Conservation (phyloP, 2,329 filamentous ascomycete species). For the Aphanoascus verrucosus region DNA sequence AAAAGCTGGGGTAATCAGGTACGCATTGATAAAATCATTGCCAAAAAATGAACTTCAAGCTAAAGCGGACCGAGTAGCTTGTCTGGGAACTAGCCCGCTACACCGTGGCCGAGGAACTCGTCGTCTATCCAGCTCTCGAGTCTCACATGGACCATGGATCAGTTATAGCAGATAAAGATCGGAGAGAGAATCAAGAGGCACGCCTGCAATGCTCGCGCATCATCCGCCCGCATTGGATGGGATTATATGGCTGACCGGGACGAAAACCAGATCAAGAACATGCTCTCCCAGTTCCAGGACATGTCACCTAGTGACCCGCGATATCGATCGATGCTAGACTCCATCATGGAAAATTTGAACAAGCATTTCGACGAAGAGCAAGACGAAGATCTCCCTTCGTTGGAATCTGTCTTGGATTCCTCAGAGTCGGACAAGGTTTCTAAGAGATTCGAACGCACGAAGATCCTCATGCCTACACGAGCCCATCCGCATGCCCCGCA, state of each 20-base stretch:
- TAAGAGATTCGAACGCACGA: slow-evolving; percentile 41
- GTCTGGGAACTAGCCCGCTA: slow-evolving; percentile 45
- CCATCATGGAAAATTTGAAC: slow-evolving; percentile 34
- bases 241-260: neutral
- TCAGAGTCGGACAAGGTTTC: slow-evolving; percentile 29
- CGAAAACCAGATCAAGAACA: slow-evolving; percentile 38
- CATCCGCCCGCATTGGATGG: neutral
- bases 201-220: neutral
- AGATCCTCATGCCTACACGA: slow-evolving; percentile 43
- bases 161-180: slow-evolving; percentile 32
- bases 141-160: slow-evolving; percentile 38
- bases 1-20: slow-evolving; percentile 38
- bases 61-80: slow-evolving; percentile 26
- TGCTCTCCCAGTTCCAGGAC: slow-evolving; percentile 40
- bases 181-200: slow-evolving; percentile 16
- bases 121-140: slow-evolving; percentile 47
- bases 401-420: slow-evolving; percentile 34
- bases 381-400: slow-evolving; percentile 35
- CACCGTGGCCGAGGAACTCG: slow-evolving; percentile 42
- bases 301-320: slow-evolving; percentile 29
- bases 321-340: slow-evolving; percentile 34
- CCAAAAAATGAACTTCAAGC: neutral
- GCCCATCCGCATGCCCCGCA: slow-evolving; percentile 42
- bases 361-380: slow-evolving; percentile 44
- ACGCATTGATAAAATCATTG: neutral